phyloP scores from a whole-genome alignment of 371 early-diverging fungal species.

The Phascolomyces articulosus region DNA sequence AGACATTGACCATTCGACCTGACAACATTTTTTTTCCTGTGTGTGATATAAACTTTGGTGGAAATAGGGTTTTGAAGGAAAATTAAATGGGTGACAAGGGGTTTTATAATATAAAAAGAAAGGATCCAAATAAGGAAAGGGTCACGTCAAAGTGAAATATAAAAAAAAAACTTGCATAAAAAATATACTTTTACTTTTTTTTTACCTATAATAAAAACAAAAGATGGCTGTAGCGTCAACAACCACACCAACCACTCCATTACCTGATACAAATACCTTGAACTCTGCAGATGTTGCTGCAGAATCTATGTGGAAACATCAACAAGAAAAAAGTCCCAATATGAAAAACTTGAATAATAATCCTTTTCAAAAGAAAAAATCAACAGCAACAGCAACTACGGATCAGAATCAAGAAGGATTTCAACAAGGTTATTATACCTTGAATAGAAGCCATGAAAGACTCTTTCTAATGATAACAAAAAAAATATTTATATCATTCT shows the following conservation, averaged over 20 bases:
- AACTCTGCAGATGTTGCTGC: background rate
- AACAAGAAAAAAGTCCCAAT: background rate
- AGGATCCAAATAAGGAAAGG: no score
- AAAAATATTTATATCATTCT: no score
- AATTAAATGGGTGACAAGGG: no score
- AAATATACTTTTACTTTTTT: no score
- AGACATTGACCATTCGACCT: conserved; percentile 23
- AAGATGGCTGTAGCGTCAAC: background rate
- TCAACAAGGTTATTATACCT: no score
- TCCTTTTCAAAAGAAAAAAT: background rate
- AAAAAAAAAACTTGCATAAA: no score
- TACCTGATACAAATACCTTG: background rate
- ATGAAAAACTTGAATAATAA: background rate
- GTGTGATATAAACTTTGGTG: background rate
- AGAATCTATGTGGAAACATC: background rate
- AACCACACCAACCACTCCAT: background rate
- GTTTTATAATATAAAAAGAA: no score
- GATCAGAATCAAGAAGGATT: no score
- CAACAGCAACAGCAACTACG: background rate
- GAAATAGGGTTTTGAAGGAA: background rate
- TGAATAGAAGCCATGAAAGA: no score
- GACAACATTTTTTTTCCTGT: background rate
- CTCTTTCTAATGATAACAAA: no score
- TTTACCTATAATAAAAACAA: no score
- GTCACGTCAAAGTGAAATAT: no score